These are phyloP conservation scores for Thelonectria olida DNA, from an alignment of 2,329 filamentous ascomycete genomes.

Conservation along the genomic window DNA sequence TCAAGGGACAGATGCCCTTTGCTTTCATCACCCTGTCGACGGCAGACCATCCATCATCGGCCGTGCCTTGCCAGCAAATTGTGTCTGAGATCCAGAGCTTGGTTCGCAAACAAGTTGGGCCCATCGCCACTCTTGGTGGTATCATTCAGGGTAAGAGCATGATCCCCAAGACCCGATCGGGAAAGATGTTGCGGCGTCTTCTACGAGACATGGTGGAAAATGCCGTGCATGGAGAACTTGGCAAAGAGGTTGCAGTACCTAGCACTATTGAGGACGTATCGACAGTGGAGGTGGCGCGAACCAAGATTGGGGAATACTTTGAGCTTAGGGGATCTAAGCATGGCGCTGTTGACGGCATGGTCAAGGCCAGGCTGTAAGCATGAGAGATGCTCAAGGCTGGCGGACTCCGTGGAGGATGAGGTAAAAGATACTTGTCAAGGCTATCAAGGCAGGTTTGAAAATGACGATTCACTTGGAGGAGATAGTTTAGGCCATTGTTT, in stretches of 20 bases:
- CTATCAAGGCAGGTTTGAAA: neutral
- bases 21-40: constrained; percentile 76
- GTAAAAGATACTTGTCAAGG: neutral
- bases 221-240: constrained; percentile 76
- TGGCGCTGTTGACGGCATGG: constrained; percentile 55
- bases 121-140: constrained; percentile 86
- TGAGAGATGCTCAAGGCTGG: neutral
- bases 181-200: constrained; percentile 87
- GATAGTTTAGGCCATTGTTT: constrained; percentile 19
- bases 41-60: constrained; percentile 59
- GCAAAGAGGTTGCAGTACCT: constrained; percentile 77
- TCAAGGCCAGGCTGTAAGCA: constrained; percentile 62
- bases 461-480: constrained; percentile 14
- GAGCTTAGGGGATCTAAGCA: constrained; percentile 55
- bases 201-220: constrained; percentile 87
- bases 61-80: constrained; percentile 57
- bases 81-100: constrained; percentile 73
- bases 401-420: neutral
- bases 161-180: constrained; percentile 92
- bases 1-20: constrained; percentile 93
- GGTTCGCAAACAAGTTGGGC: constrained; percentile 83
- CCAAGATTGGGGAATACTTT: constrained; percentile 81
- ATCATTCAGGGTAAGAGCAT: constrained; percentile 86
- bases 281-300: constrained; percentile 78
- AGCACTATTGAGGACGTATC: constrained; percentile 85